Percentiles rank a stretch among this genome's conserved stretches.
Conservation (phyloP, 176 grass and related monocot species). For the Aegilops speltoides region DNA sequence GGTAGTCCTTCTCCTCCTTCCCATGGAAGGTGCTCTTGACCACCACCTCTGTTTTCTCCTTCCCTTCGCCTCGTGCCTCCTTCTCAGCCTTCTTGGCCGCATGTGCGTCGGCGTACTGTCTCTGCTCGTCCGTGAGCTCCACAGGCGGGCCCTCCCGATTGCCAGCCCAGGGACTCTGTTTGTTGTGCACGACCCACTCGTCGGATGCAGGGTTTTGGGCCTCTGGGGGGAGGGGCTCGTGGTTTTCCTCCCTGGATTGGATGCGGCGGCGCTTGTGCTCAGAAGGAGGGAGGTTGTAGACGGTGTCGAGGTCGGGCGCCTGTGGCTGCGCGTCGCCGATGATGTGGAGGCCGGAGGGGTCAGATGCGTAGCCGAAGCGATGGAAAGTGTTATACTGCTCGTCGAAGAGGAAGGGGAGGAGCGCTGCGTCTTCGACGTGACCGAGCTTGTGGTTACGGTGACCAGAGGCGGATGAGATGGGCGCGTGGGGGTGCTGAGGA, state of each 20-base stretch:
- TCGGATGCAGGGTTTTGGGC: conserved; percentile 72
- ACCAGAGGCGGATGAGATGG: conserved; percentile 63
- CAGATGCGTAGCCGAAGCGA: conserved; percentile 81
- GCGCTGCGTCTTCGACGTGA: conserved; percentile 81
- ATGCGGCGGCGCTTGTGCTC: conserved; percentile 97
- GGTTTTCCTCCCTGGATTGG: conserved; percentile 49
- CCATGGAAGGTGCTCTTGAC: conserved; percentile 95
- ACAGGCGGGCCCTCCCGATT: conserved; percentile 58
- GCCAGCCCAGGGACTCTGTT: conserved; percentile 91
- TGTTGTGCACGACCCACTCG: conserved; percentile 86
- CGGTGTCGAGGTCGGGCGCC: conserved; percentile 56
- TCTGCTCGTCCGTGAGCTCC: conserved; percentile 93
- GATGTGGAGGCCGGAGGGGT: conserved; percentile 80
- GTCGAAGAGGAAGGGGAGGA: conserved; percentile 95
- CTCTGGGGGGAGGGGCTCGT: conserved; percentile 27
- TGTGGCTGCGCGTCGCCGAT: conserved; percentile 53
- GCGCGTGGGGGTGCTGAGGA: conserved; percentile 72
- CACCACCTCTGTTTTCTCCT: conserved; percentile 56
- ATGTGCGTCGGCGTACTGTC: conserved; percentile 83
- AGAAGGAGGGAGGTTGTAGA: conserved; percentile 84
- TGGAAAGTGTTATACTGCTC: conserved; percentile 99
- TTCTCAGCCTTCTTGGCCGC: conserved; percentile 98
- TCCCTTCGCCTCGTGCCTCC: conserved; percentile 75
- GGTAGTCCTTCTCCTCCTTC: conserved; percentile 94
- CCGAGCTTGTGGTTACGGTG: conserved; percentile 98